A percentile compares a stretch with the other conserved stretches of the same genome.
Conservation (phyloP, 805 yeast genomes). For the Pichia nanzhaoensis region DNA sequence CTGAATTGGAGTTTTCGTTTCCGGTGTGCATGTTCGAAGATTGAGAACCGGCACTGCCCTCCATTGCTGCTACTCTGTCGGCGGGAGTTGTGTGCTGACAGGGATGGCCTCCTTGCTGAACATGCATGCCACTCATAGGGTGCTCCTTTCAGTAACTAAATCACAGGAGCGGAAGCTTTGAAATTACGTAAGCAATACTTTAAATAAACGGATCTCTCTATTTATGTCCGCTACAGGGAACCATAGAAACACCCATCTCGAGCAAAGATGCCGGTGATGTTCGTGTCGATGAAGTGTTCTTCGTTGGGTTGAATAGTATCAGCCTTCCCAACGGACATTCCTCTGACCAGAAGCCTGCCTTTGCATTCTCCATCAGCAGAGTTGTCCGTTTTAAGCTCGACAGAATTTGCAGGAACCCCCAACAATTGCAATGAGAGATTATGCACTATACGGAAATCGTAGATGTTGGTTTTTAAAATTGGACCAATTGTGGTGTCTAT, state of each 20-base stretch:
- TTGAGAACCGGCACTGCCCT: too few relatives aligned
- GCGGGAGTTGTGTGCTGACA: too few relatives aligned
- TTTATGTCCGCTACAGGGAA: background rate
- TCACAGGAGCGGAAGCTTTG: too few relatives aligned
- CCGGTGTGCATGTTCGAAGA: too few relatives aligned
- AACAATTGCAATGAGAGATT: slow-evolving; percentile 28
- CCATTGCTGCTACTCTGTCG: too few relatives aligned
- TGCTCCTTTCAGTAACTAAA: too few relatives aligned
- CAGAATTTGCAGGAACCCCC: slow-evolving; percentile 54
- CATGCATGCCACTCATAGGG: too few relatives aligned
- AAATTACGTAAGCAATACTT: too few relatives aligned
- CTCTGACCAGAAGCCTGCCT: slow-evolving; percentile 54
- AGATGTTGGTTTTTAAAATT: slow-evolving; percentile 49
- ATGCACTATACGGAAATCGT: slow-evolving; percentile 50
- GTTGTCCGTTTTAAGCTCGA: slow-evolving; percentile 50
- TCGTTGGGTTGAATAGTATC: slow-evolving; percentile 29
- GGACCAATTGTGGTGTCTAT: slow-evolving; percentile 49
- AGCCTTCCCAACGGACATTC: slow-evolving; percentile 56
- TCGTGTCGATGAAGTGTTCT: slow-evolving; percentile 44
- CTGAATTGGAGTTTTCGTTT: too few relatives aligned
- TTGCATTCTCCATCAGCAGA: slow-evolving; percentile 31
- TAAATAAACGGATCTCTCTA: too few relatives aligned
- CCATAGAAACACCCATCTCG: slow-evolving; percentile 65
- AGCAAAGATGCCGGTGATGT: slow-evolving; percentile 55
- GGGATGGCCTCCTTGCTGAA: too few relatives aligned